Evolutionary conservation across 1,284 basidiomycete species (phyloP).

Genomic region (Trichosporon sp.): DNA sequence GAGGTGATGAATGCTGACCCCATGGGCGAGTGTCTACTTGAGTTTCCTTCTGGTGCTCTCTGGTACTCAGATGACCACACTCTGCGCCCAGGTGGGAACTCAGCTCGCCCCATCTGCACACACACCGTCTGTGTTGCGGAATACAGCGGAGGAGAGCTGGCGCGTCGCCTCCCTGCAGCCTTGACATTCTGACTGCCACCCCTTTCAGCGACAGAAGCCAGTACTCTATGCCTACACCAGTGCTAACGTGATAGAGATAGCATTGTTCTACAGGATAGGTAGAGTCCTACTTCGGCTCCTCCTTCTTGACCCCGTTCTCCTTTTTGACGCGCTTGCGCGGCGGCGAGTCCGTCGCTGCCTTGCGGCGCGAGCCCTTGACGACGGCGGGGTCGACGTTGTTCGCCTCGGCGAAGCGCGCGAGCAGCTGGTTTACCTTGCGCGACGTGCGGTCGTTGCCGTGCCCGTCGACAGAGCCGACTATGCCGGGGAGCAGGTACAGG

Average conservation of each 20-base stretch:
- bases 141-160: not conserved
- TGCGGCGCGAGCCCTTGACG: not conserved
- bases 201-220: not conserved
- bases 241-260: not conserved
- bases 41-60: not conserved
- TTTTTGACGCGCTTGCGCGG: not conserved
- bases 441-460: constrained; percentile 9
- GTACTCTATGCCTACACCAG: not conserved
- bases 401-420: not conserved
- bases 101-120: not conserved
- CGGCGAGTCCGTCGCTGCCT: not conserved
- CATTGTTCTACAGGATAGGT: not conserved
- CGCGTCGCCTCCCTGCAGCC: not conserved
- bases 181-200: not conserved
- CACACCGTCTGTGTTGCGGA: not conserved
- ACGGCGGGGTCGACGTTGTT: constrained; percentile 1
- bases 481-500: constrained; percentile 5
- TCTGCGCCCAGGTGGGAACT: not conserved
- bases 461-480: constrained; percentile 7
- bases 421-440: not conserved
- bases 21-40: not conserved
- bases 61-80: not conserved
- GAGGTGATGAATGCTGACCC: not conserved
- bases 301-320: not conserved
- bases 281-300: not conserved